Evolutionary conservation across 2,329 filamentous ascomycete species (phyloP), one percentile per base, ranked within the genome.

Genomic region (Cercospora zeina): DNA sequence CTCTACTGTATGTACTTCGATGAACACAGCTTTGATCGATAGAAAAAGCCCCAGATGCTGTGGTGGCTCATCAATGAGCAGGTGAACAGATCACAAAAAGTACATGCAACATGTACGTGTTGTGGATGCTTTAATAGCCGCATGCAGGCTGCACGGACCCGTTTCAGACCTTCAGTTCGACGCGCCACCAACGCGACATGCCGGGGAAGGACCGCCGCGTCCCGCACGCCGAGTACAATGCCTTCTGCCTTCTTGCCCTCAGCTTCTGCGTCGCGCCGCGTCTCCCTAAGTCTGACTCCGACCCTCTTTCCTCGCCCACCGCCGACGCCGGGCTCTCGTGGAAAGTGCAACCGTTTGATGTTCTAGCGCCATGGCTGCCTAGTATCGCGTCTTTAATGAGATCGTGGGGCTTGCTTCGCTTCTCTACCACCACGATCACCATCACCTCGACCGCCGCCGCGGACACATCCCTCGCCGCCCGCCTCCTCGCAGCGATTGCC

Each of bases 331-430:
- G 4, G 11, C 31, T 2, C 31, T 13, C 31, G 31, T 34, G 42
- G 21, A 27, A 21, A 21, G 42, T 47, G 11, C 19, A 21, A 47
- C 21, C 42, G 21, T 47, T 21, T 24, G 42, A 47, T 47, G 13
- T 47, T 10, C 21, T 16, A 47, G 42, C 42, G 42, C 42, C 42
- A 47, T 47, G 42, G 42, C 42, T 47, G 42, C 42, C 42, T 47
- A 47, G 24, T 34, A 34, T 13, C 31, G 31, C 31, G 2, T 13
- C 31, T 3, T 34, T 8, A 9, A 13, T 8, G 31, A 34, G 31
- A 34, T 34, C 31, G 3, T 10, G 8, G 11, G 11, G 4, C 31
- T 34, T 13, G 4, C 24, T 47, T 14, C 42, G 19, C 24, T 11
- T 19, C 11, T 19, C 19, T 21, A 24, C 14, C 42, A 47, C 21